Percentiles rank a stretch among this genome's conserved stretches.
phyloP scores from a whole-genome alignment of 2,329 filamentous ascomycete genomes.

The Pseudocercospora macadamiae region DNA sequence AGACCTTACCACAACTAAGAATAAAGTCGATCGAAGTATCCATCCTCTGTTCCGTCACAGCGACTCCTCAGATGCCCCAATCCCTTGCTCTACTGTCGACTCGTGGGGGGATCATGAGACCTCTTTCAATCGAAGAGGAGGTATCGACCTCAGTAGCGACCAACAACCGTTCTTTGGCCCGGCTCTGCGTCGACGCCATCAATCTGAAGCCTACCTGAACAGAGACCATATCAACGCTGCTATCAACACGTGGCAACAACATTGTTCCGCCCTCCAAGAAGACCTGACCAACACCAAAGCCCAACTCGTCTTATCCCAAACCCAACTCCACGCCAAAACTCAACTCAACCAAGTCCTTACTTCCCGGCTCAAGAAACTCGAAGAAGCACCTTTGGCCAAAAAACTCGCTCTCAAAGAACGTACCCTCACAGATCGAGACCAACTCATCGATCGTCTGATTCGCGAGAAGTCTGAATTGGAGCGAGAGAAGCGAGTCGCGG shows the following conservation, averaged over 20 bases:
- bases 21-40: no score
- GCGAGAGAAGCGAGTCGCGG: slow-evolving; percentile 13
- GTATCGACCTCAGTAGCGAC: background rate
- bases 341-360: background rate
- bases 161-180: no score
- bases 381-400: slow-evolving; percentile 5
- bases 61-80: background rate
- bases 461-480: slow-evolving; percentile 15
- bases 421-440: slow-evolving; percentile 8
- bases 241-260: background rate
- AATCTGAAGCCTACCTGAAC: background rate
- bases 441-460: slow-evolving; percentile 15
- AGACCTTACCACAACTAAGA: no score
- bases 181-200: background rate
- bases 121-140: background rate
- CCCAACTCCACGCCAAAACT: slow-evolving; percentile 5
- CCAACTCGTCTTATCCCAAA: slow-evolving; percentile 4
- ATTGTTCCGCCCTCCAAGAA: background rate
- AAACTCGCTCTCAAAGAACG: slow-evolving; percentile 15
- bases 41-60: background rate
- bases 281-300: background rate
- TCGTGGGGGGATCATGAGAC: no score
- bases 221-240: background rate
- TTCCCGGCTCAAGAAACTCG: background rate
- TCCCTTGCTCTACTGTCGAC: background rate